These are phyloP conservation scores for Nannizziopsis arthrosporioides DNA, from an alignment of 2,329 filamentous ascomycete genomes.

Conservation along the genomic window DNA sequence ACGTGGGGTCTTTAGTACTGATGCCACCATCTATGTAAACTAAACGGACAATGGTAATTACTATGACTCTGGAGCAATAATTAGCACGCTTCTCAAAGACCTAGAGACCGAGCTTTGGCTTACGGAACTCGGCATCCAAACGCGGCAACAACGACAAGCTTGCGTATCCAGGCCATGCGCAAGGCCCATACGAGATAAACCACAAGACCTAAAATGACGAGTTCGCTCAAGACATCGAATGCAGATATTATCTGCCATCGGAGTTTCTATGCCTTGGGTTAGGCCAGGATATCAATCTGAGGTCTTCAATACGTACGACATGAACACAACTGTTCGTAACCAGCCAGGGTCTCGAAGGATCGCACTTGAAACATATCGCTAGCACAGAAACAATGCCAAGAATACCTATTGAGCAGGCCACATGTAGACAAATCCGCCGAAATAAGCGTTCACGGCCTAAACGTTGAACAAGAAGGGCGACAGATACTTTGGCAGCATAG, in stretches of 20 bases:
- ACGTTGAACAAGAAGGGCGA: conserved; percentile 21
- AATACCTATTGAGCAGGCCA: conserved; percentile 13
- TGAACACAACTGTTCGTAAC: conserved; percentile 7
- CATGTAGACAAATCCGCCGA: not conserved
- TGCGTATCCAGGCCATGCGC: conserved; percentile 27
- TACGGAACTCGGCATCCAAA: conserved; percentile 30
- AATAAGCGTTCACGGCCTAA: conserved; percentile 16
- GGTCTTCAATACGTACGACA: conserved; percentile 4
- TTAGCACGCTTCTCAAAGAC: not conserved
- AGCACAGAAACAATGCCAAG: conserved; percentile 19
- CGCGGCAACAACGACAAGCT: conserved; percentile 26
- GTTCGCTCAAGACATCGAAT: conserved; percentile 30
- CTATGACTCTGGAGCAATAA: conserved; percentile 15
- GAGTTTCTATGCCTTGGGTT: conserved; percentile 1
- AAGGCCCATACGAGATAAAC: conserved; percentile 27
- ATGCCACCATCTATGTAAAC: conserved; percentile 23
- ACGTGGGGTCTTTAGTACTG: conserved; percentile 21
- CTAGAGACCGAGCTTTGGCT: conserved; percentile 10
- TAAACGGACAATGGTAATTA: conserved; percentile 27
- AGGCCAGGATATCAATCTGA: not conserved
- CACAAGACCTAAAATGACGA: conserved; percentile 23
- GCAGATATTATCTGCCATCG: conserved; percentile 31
- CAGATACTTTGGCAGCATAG: conserved; percentile 21
- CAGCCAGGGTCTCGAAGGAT: conserved; percentile 7
- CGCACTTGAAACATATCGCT: conserved; percentile 16